phyloP scores from a whole-genome alignment of 768 basidiomycete genomes.

The Kwoniella sp. region DNA sequence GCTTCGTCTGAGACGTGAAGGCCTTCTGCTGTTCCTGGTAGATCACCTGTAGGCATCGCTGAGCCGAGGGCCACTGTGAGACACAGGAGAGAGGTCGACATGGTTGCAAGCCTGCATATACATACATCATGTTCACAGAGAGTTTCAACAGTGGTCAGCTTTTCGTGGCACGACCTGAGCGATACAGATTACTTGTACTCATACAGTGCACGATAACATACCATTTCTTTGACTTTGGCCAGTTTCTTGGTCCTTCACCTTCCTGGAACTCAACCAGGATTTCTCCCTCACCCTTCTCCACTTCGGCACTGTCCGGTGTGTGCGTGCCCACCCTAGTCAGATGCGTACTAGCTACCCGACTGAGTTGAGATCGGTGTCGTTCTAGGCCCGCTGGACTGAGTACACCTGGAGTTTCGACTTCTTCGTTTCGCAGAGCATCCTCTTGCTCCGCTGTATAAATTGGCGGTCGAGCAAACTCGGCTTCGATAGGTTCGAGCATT shows the following conservation, averaged over 20 bases:
- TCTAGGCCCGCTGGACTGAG: slow-evolving; percentile 10
- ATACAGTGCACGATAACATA: slow-evolving; percentile 6
- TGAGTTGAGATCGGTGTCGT: slow-evolving; percentile 10
- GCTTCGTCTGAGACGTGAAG: slow-evolving; percentile 39
- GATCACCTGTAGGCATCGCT: slow-evolving; percentile 46
- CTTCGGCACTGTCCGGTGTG: slow-evolving; percentile 8
- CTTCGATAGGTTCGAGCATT: slow-evolving; percentile 42
- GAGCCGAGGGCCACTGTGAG: slow-evolving; percentile 44
- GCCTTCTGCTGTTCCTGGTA: slow-evolving; percentile 32
- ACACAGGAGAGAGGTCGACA: slow-evolving; percentile 34
- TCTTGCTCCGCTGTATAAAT: slow-evolving; percentile 34
- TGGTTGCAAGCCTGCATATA: slow-evolving; percentile 20
- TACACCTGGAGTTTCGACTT: slow-evolving; percentile 17
- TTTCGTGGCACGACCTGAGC: too few relatives aligned
- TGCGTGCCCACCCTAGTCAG: slow-evolving; percentile 12
- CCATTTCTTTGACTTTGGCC: slow-evolving; percentile 36
- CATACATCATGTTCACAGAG: neutral
- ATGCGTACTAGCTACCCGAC: slow-evolving; percentile 6
- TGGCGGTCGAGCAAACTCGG: slow-evolving; percentile 36
- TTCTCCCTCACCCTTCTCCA: slow-evolving; percentile 29
- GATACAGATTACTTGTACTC: too few relatives aligned
- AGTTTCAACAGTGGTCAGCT: too few relatives aligned
- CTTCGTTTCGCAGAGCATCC: slow-evolving; percentile 25
- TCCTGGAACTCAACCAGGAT: slow-evolving; percentile 37
- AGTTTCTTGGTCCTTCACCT: slow-evolving; percentile 41